Evolutionary conservation across 177 flowering plant genomes (phyloP).

Genomic region (Vitis hybrid): DNA sequence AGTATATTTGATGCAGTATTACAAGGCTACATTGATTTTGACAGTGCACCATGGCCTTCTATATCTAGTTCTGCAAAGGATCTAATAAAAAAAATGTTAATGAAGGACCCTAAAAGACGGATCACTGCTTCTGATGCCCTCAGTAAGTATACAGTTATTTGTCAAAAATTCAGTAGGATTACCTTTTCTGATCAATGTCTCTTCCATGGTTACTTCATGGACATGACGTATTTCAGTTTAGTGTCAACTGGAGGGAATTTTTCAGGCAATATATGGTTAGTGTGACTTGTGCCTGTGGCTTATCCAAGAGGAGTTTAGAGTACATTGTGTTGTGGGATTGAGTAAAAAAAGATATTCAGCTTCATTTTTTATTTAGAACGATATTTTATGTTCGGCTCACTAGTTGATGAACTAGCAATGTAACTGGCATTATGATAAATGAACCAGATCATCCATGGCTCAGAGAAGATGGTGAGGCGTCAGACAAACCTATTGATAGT

Average conservation of each 20-base stretch:
- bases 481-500: constrained; percentile 81
- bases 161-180: background rate
- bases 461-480: constrained; percentile 67
- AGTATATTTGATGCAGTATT: constrained; percentile 70
- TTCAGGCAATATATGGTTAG: too few species aligned
- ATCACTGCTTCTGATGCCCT: constrained; percentile 83
- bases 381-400: too few species aligned
- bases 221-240: background rate
- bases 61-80: constrained; percentile 81
- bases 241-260: background rate
- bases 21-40: constrained; percentile 56
- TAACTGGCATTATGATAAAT: constrained; percentile 10
- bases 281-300: background rate
- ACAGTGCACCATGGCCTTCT: constrained; percentile 81
- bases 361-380: too few species aligned
- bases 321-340: too few species aligned
- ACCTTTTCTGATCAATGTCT: background rate
- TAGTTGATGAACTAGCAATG: background rate
- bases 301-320: background rate
- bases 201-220: background rate
- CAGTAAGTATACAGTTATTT: constrained; percentile 39
- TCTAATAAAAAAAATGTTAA: constrained; percentile 74
- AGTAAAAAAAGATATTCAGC: too few species aligned
- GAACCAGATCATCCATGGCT: constrained; percentile 91
- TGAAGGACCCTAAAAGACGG: constrained; percentile 61